Evolutionary conservation across 108 stramenopile species (phyloP).

Genomic region (Skeletonema potamos): DNA sequence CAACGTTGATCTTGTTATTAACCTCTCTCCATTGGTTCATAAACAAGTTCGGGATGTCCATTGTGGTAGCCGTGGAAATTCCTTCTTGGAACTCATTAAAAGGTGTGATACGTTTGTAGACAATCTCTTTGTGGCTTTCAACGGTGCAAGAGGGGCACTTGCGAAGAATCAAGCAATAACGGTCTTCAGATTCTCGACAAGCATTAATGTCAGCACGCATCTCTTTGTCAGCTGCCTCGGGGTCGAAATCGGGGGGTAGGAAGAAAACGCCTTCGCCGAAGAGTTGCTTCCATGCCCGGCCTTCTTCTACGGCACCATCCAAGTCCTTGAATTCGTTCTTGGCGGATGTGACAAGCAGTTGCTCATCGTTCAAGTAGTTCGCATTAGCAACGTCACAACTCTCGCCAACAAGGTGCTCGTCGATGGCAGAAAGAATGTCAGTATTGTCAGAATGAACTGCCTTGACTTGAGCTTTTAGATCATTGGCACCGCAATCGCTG

Average conservation of each 20-base stretch:
- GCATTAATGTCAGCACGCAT: constrained; percentile 21
- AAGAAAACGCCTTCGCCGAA: constrained; percentile 27
- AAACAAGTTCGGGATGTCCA: constrained; percentile 37
- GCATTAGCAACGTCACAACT: constrained; percentile 6
- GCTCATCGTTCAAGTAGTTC: constrained; percentile 21
- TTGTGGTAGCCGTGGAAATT: constrained; percentile 4
- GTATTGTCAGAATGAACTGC: constrained; percentile 1
- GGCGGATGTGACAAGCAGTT: constrained; percentile 10
- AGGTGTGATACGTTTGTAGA: constrained; percentile 35
- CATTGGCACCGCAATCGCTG: constrained; percentile 1
- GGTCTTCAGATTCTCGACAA: neutral
- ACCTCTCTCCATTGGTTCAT: constrained; percentile 32
- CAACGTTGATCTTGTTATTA: constrained; percentile 18
- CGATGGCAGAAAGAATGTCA: neutral
- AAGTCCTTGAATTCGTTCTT: neutral
- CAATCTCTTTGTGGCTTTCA: constrained; percentile 35
- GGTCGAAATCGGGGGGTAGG: constrained; percentile 15
- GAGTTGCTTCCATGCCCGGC: constrained; percentile 1
- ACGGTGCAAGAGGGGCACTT: constrained; percentile 22
- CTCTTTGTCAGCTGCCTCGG: constrained; percentile 3
- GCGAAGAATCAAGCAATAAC: constrained; percentile 28
- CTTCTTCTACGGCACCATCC: neutral
- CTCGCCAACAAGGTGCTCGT: constrained; percentile 26
- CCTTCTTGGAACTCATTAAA: neutral
- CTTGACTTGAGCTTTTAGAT: constrained; percentile 20